Evolutionary conservation across 2,329 filamentous ascomycete genomes (phyloP).

Genomic region (Fusarium redolens): DNA sequence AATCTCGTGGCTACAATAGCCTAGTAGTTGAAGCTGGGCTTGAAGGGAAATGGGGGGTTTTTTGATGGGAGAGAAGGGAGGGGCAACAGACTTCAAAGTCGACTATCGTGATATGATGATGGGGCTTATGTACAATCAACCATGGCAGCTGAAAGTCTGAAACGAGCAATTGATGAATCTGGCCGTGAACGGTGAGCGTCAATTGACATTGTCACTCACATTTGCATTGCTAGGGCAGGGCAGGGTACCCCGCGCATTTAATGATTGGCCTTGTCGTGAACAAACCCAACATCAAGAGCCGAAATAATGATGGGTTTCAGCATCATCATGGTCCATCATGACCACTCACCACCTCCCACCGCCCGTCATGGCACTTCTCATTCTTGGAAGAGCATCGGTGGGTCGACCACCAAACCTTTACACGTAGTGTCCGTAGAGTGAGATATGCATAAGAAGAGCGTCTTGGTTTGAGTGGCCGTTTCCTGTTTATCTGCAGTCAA

Average conservation of each 20-base stretch:
- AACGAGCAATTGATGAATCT: constrained; percentile 4
- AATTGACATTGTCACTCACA: background rate
- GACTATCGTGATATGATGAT: constrained; percentile 4
- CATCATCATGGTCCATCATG: constrained; percentile 38
- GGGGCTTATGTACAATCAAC: background rate
- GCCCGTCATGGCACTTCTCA: background rate
- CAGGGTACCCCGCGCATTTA: constrained; percentile 22
- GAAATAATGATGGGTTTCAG: constrained; percentile 35
- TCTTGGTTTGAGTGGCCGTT: background rate
- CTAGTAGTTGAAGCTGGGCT: constrained; percentile 4
- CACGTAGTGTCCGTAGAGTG: background rate
- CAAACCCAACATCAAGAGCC: constrained; percentile 1
- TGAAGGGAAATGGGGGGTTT: background rate
- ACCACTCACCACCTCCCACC: background rate
- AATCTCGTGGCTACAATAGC: constrained; percentile 5
- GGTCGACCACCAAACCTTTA: background rate
- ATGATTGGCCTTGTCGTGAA: constrained; percentile 19
- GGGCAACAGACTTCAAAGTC: background rate
- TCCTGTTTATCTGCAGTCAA: constrained; percentile 1
- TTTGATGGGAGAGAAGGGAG: background rate
- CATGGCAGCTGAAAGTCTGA: constrained; percentile 27
- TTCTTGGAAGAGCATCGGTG: background rate
- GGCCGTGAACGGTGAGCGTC: background rate
- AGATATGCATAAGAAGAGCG: constrained; percentile 17
- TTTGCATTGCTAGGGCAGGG: background rate